Base-by-base conservation (phyloP, 164 flowering plant genomes). In the Platanus orientalis region DNA sequence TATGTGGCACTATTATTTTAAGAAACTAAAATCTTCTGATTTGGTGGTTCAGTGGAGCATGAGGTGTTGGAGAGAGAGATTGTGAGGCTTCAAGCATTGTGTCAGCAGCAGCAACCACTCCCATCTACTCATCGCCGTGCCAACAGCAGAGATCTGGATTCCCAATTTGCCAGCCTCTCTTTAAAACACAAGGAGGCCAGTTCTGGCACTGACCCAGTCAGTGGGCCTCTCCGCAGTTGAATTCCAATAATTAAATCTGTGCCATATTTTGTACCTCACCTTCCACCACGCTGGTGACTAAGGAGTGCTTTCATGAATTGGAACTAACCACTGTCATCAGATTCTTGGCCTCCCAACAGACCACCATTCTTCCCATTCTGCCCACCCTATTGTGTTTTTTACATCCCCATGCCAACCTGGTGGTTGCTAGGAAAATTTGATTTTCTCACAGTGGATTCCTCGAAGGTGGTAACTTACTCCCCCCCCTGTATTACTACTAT, bases 31-130 rank as follows among this genome's bases (percentile, higher is more conserved):
- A 52, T 21, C 54, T 42, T 55, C n/a, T 30, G 51, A 26, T 27
- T 1, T 39, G 63, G 42, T 66, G 52, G 44, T 62, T 52, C 85
- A 94, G 99, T 91, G 81, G 99, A 94, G 76, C 96, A 94, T 17
- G 99, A 94, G 67, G 79, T 91, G 14, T 65, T 94, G 76, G 98
- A 94, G 85, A 87, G 87, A 62, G 98, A 94, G 80, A 84, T 81
- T 48, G 83, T 73, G 50, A 83, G 97, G 71, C 81, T 94, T 49
- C 73, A 84, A 61, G 62, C 76, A 24, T 47, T 88, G 71, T 79
- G 79, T 54, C 83, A 74, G 64, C 83, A 77, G 55, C 83, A 72
- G 40, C 63, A 52, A 47, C 29, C 16, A 27, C 75, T 78, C 7
- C 49, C 84, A 32, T 63, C 90, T 56, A 65, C 80, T 62, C 95